Base-by-base conservation (phyloP, 177 flowering plant species). In the Vitis hybrid region DNA sequence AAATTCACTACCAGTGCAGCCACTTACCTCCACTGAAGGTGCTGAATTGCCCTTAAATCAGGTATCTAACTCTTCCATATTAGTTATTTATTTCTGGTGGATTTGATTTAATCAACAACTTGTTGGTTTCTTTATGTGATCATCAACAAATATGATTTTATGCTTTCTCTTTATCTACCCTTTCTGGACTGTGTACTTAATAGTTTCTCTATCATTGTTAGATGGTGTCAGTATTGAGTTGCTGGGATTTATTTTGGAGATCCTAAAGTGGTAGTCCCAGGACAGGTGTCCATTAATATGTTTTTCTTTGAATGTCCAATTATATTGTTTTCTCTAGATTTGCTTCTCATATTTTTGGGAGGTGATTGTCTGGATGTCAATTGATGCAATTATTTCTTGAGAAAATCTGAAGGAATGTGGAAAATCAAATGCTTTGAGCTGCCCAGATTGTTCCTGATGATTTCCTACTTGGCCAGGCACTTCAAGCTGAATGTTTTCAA, bases 31-130 rank as follows among this genome's bases (percentile, higher is more conserved):
- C 19, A 57, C 49, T 33, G 66, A 57, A 20, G 78, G 69, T 55
- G n/a, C 53, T 80, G 13, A 65, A 20, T 1, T 60, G 61, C 55
- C 77, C 58, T 53, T 15, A 16, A 51, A 60, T 72, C 69, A 72
- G 75, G 79, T 76, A 67, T 11, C 50, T 6, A 14, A 55, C 13
- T 53, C 55, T 55, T 67, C 10, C 48, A 65, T 51, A 3, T 33
- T 45, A 13, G 8, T 22, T 14, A 11, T 51, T 19, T 45, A 49
- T 2, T 13, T 55, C 12, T 65, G 15, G 13, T 65, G 10, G 9
- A 33, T 55, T 15, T 53, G 14, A 51, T 65, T 19, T 51, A 2
- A 49, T 55, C 12, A 15, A 6, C 12, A 15, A 6, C 39, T 19
- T 65, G 5, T 51, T 51, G 20, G 22, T 51, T 20, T 65, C 50